A percentile compares a stretch with the other conserved stretches of the same genome.
phyloP scores from a whole-genome alignment of 371 early-diverging fungal species.

The Mortierella sp. region DNA sequence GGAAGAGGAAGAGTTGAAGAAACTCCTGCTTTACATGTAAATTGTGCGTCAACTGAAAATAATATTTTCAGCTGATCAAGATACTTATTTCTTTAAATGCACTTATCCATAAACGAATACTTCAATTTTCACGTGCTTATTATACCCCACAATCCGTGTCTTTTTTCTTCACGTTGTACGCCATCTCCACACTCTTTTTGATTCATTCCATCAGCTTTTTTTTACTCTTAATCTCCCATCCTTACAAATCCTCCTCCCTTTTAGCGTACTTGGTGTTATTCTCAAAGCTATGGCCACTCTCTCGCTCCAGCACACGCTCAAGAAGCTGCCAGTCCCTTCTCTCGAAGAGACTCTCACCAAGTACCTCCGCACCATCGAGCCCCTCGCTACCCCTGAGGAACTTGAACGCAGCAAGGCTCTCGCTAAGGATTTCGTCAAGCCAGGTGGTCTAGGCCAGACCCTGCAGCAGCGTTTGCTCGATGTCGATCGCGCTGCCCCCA shows the following conservation, averaged over 20 bases:
- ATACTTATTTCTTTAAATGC: no score
- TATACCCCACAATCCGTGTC: neutral
- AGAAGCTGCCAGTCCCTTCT: constrained; percentile 70
- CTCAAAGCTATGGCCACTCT: constrained; percentile 25
- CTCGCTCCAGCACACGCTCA: constrained; percentile 58
- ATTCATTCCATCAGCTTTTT: neutral
- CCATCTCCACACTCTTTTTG: constrained; percentile 1
- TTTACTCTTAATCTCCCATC: neutral
- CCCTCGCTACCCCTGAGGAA: constrained; percentile 59
- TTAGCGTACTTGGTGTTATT: neutral
- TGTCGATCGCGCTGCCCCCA: constrained; percentile 69
- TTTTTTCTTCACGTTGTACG: neutral
- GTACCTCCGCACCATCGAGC: constrained; percentile 65
- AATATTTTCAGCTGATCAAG: no score
- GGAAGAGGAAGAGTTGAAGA: no score
- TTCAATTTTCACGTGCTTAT: neutral
- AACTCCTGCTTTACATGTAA: no score
- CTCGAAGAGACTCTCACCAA: constrained; percentile 62
- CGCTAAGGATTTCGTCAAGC: constrained; percentile 63
- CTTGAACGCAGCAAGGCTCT: constrained; percentile 51
- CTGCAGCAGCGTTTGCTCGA: constrained; percentile 73
- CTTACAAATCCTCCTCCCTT: neutral
- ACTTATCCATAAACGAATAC: no score
- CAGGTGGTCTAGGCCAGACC: constrained; percentile 59
- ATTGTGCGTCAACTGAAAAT: no score